Percentiles rank a stretch among this genome's conserved stretches.
These are phyloP conservation scores for Kodamaea leandrae DNA, from an alignment of 805 yeast species.

Conservation along the genomic window DNA sequence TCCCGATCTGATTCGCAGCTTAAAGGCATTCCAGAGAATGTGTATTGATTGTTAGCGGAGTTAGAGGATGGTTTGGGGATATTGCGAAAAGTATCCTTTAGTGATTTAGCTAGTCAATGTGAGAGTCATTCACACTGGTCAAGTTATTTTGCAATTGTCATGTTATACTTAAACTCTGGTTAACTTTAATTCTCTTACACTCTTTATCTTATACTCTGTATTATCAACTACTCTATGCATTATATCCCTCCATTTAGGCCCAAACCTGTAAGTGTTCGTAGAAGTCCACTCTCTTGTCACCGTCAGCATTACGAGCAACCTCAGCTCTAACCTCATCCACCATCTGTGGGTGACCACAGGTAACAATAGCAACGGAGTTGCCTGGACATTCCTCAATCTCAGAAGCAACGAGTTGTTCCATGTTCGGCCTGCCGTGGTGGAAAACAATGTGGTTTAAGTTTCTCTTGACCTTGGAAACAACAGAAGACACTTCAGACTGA, in stretches of 20 bases:
- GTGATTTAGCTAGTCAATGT: neutral
- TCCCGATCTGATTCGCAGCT: too few species aligned
- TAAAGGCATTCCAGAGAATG: too few species aligned
- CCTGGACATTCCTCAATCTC: constrained; percentile 39
- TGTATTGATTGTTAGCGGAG: too few species aligned
- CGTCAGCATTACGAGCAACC: constrained; percentile 39
- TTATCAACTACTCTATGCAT: neutral
- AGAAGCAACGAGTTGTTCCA: constrained; percentile 35
- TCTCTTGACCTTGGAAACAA: neutral
- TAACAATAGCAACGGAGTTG: constrained; percentile 47
- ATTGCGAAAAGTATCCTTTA: too few species aligned
- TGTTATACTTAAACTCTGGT: too few species aligned
- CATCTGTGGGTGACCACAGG: constrained; percentile 63
- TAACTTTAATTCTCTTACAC: too few species aligned
- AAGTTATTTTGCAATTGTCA: neutral
- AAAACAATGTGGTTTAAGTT: constrained; percentile 14
- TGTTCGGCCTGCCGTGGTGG: constrained; percentile 43
- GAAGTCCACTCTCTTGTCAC: constrained; percentile 56
- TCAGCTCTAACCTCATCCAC: constrained; percentile 54
- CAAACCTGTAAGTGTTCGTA: constrained; percentile 42
- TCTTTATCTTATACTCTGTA: neutral
- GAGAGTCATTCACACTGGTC: neutral
- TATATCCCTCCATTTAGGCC: constrained; percentile 3
- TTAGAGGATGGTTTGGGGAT: too few species aligned
- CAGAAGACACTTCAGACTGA: neutral